Percentiles rank a stretch among this genome's conserved stretches.
Evolutionary conservation across 495 filamentous ascomycete species (phyloP).

Genomic region (Penicillium desertorum): DNA sequence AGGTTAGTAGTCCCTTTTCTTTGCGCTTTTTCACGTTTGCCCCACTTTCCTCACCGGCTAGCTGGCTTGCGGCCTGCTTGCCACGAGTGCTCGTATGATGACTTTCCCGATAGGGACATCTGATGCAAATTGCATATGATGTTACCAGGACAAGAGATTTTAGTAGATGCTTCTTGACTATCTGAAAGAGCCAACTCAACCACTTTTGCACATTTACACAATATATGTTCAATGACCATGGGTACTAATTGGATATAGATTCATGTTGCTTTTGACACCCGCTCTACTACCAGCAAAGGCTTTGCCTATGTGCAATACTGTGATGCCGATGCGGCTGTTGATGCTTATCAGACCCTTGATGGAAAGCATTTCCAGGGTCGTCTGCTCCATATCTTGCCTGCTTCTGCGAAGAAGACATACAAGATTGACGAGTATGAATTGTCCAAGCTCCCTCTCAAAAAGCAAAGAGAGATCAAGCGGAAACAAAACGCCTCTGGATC

Average conservation of each 20-base stretch:
- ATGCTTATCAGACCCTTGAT: constrained; percentile 74
- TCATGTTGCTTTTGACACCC: constrained; percentile 71
- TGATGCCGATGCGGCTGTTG: constrained; percentile 66
- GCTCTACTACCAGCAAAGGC: constrained; percentile 69
- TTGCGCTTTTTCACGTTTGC: constrained; percentile 8
- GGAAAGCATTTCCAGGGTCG: constrained; percentile 86
- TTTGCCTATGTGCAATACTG: constrained; percentile 83
- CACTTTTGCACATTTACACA: constrained; percentile 42
- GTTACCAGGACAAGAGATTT: constrained; percentile 65
- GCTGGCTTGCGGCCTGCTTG: constrained; percentile 13
- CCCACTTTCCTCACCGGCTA: constrained; percentile 7
- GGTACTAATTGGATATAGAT: constrained; percentile 60
- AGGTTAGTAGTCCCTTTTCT: constrained; percentile 62
- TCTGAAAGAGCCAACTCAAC: constrained; percentile 49
- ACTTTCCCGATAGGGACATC: constrained; percentile 99
- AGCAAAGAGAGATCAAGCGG: constrained; percentile 84
- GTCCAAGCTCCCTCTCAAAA: constrained; percentile 87
- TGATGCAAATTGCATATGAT: constrained; percentile 74
- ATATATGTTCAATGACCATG: constrained; percentile 23
- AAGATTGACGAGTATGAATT: constrained; percentile 83
- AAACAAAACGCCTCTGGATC: constrained; percentile 72
- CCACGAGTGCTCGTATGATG: constrained; percentile 66
- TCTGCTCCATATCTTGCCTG: constrained; percentile 83
- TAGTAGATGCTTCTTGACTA: constrained; percentile 73
- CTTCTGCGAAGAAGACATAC: constrained; percentile 72